A percentile compares a stretch with the other conserved stretches of the same genome.
Evolutionary conservation across 2,329 filamentous ascomycete genomes (phyloP).

Genomic region (Teratosphaeria zuluensis): DNA sequence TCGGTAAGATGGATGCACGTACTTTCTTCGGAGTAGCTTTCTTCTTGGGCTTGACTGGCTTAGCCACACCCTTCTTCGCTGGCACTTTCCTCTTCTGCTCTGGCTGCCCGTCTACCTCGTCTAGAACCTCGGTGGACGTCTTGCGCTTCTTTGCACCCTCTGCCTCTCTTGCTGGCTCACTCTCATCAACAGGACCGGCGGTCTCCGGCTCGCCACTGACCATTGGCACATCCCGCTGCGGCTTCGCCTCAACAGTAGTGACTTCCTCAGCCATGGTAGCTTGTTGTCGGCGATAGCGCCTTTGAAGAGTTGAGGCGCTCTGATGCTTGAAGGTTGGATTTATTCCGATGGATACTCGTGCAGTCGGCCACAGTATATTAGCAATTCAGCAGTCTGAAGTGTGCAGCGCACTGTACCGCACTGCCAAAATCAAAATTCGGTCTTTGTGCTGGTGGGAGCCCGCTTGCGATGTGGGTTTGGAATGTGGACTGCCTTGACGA

Average conservation of each 20-base stretch:
- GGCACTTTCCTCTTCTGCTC: background rate
- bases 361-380: too few relatives aligned
- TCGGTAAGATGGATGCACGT: background rate
- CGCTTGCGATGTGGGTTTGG: background rate
- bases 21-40: background rate
- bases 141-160: background rate
- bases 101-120: background rate
- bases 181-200: background rate
- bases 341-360: too few relatives aligned
- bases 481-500: background rate
- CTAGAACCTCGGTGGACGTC: background rate
- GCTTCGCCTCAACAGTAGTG: background rate
- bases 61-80: background rate
- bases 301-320: too few relatives aligned
- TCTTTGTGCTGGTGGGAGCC: background rate
- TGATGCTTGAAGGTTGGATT: too few relatives aligned
- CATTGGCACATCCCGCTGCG: background rate
- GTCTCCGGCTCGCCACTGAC: background rate
- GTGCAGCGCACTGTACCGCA: background rate
- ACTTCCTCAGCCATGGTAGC: background rate
- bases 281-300: background rate
- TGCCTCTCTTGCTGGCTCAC: background rate
- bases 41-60: background rate
- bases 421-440: background rate
- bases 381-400: background rate